Conservation (phyloP, 371 early-diverging fungal species). For the Rhizopus microsporus region DNA sequence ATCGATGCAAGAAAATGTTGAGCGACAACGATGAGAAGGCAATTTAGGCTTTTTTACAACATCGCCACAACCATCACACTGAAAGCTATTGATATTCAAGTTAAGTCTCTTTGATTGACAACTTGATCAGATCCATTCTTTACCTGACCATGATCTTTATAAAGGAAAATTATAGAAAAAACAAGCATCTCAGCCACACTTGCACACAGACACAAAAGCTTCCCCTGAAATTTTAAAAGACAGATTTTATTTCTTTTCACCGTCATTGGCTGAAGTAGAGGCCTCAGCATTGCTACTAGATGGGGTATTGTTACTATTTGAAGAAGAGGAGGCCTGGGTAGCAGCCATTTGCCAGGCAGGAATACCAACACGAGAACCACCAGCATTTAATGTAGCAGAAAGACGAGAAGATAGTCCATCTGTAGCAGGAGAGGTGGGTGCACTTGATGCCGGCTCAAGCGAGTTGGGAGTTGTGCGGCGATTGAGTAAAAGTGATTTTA, state of each 20-base stretch:
- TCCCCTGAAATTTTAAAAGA: slow-evolving; percentile 4
- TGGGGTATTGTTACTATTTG: slow-evolving; percentile 3
- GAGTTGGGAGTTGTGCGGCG: slow-evolving; percentile 53
- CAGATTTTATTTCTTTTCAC: background rate
- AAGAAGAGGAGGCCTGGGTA: slow-evolving; percentile 3
- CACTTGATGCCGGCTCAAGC: slow-evolving; percentile 35
- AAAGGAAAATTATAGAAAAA: slow-evolving; percentile 8
- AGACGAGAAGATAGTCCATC: slow-evolving; percentile 43
- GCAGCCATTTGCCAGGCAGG: slow-evolving; percentile 83
- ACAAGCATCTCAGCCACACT: slow-evolving; percentile 16
- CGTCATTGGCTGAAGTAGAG: slow-evolving; percentile 3
- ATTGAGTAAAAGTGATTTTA: slow-evolving; percentile 84
- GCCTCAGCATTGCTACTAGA: slow-evolving; percentile 1
- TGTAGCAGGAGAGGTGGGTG: slow-evolving; percentile 28
- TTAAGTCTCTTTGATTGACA: background rate
- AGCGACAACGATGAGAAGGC: slow-evolving; percentile 87
- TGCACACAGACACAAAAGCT: background rate
- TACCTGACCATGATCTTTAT: slow-evolving; percentile 9
- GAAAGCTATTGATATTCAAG: slow-evolving; percentile 49
- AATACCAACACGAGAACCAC: slow-evolving; percentile 45
- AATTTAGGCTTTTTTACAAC: slow-evolving; percentile 92
- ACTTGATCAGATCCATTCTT: background rate
- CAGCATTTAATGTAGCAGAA: slow-evolving; percentile 32
- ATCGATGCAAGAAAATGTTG: slow-evolving; percentile 89
- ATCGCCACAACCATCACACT: slow-evolving; percentile 88